Conservation (phyloP, 768 basidiomycete genomes). For the Tricholoma terreum region DNA sequence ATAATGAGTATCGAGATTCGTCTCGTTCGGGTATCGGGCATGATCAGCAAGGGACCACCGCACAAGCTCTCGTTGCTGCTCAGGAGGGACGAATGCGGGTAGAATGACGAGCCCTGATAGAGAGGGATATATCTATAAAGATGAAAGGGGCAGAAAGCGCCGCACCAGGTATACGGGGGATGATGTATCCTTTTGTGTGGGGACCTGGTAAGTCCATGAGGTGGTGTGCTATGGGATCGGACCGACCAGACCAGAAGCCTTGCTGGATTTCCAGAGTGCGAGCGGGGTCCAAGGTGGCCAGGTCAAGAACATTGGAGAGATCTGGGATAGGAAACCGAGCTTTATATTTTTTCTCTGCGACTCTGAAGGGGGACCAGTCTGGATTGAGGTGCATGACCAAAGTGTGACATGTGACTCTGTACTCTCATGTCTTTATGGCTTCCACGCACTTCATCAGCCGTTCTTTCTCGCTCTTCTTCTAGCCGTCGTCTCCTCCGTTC, state of each 20-base stretch:
- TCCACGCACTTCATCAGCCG: slow-evolving; percentile 49
- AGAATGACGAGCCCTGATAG: slow-evolving; percentile 77
- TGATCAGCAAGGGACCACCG: slow-evolving; percentile 74
- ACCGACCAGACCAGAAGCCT: slow-evolving; percentile 47
- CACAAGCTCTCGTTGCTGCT: slow-evolving; percentile 66
- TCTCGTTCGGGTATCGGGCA: slow-evolving; percentile 78
- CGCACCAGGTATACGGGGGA: slow-evolving; percentile 60
- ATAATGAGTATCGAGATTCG: slow-evolving; percentile 89
- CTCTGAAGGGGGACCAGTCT: slow-evolving; percentile 73
- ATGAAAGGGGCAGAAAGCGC: slow-evolving; percentile 7
- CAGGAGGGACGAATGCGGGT: slow-evolving; percentile 63
- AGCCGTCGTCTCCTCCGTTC: slow-evolving; percentile 17
- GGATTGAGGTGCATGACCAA: slow-evolving; percentile 38
- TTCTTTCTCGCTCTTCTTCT: slow-evolving; percentile 40
- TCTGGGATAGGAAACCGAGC: slow-evolving; percentile 75
- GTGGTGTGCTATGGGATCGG: slow-evolving; percentile 32
- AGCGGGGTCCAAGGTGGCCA: slow-evolving; percentile 43
- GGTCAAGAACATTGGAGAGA: slow-evolving; percentile 65
- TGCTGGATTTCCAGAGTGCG: slow-evolving; percentile 39
- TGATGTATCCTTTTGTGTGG: slow-evolving; percentile 37
- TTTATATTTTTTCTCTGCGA: slow-evolving; percentile 79
- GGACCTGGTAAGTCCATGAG: slow-evolving; percentile 26
- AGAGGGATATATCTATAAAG: slow-evolving; percentile 12
- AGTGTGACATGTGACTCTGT: slow-evolving; percentile 43
- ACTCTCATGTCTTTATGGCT: slow-evolving; percentile 73